A percentile compares a stretch with the other conserved stretches of the same genome.
phyloP scores from a whole-genome alignment of 108 stramenopile species.

The Skeletonema marinoi region DNA sequence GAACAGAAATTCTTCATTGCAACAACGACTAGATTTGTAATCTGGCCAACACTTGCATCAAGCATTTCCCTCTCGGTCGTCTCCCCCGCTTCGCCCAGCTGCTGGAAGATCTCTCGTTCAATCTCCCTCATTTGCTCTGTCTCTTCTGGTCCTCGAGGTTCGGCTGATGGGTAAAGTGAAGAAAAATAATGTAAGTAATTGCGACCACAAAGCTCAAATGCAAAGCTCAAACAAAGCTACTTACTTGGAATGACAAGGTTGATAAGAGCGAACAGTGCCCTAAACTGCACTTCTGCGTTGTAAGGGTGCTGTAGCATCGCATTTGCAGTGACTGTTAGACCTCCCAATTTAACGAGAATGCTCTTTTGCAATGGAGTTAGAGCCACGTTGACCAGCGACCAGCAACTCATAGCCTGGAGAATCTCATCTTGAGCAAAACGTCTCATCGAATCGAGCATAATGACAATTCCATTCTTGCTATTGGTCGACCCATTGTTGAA shows the following conservation, averaged over 20 bases:
- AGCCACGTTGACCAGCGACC: constrained; percentile 93
- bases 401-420: constrained; percentile 95
- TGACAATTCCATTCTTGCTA: constrained; percentile 81
- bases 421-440: constrained; percentile 69
- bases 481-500: constrained; percentile 49
- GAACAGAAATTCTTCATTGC: constrained; percentile 92
- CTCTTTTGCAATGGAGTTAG: constrained; percentile 86
- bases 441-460: constrained; percentile 89
- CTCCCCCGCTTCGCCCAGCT: constrained; percentile 49
- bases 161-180: constrained; percentile 28
- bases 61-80: constrained; percentile 75
- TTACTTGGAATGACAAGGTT: constrained; percentile 90
- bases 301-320: constrained; percentile 88
- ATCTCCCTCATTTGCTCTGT: constrained; percentile 42
- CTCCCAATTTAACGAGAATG: constrained; percentile 77
- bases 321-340: constrained; percentile 74
- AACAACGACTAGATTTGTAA: constrained; percentile 74
- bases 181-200: background rate
- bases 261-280: constrained; percentile 92
- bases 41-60: constrained; percentile 71
- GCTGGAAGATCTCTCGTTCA: constrained; percentile 45
- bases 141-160: constrained; percentile 39
- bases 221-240: constrained; percentile 16
- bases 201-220: background rate
- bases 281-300: constrained; percentile 90